Evolutionary conservation across 2,329 filamentous ascomycete species (phyloP).

Genomic region (Fusarium sp.): DNA sequence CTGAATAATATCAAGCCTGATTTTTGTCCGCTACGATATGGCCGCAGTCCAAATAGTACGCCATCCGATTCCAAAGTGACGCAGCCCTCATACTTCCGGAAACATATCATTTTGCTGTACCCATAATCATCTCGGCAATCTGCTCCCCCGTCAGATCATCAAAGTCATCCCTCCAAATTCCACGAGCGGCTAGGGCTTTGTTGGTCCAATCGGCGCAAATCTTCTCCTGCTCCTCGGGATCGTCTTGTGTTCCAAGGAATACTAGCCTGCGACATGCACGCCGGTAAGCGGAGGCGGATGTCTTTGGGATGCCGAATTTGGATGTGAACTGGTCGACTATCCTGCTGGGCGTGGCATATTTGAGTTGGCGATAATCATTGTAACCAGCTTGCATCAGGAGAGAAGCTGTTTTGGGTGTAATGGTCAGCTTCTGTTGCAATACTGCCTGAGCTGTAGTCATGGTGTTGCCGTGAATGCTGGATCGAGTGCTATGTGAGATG

Average conservation of each 20-base stretch:
- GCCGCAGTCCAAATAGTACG: background rate
- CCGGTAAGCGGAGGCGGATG: background rate
- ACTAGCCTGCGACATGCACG: background rate
- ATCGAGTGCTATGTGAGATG: rapidly evolving
- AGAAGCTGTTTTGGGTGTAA: background rate
- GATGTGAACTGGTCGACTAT: background rate
- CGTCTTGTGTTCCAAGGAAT: background rate
- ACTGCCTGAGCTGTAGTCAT: background rate
- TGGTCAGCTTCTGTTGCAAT: background rate
- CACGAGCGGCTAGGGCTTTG: background rate
- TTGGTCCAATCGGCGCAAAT: background rate
- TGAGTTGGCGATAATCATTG: background rate
- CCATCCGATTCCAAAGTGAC: rapidly evolving
- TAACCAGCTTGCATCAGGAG: background rate
- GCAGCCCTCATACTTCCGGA: too few relatives aligned
- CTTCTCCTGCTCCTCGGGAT: background rate
- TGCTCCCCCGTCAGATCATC: background rate
- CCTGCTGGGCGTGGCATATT: background rate
- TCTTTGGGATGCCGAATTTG: background rate
- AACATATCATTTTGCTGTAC: background rate
- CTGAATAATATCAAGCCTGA: too few relatives aligned
- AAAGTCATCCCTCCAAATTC: background rate
- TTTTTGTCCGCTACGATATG: rapidly evolving
- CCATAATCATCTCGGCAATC: background rate
- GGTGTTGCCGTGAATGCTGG: background rate